Base-by-base conservation (phyloP, 129 eudicot species). In the Calendula officinalis region DNA sequence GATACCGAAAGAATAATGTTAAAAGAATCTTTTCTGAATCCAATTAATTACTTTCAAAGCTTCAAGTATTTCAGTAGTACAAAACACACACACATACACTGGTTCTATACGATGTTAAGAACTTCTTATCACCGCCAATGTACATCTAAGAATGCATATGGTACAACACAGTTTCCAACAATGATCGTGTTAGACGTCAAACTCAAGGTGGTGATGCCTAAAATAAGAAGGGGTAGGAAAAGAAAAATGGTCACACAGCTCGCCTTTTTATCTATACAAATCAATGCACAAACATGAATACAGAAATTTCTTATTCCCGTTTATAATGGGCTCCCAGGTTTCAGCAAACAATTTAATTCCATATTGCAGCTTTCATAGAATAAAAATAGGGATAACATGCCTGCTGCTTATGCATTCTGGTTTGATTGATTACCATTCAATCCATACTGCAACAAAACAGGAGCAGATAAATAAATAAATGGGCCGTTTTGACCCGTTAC, bases 371-470 rank as follows among this genome's bases (percentile, higher is more conserved):
- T 27, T 67, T 67, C 36, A 44, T 32, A 2, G 54, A 54, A 67
- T 4, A 41, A 54, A 13, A 8, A n/a, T 43, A 42, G 14, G 39
- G 66, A 34, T 69, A 34, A 27, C 30, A 22, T 2, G 30, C 30
- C 30, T 22, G 30, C 30, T 22, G 30, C 30, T 22, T 22, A 66
- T 5, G 74, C 53, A 46, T 70, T 77, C 52, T 51, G 80, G 52
- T 58, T 68, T 33, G 46, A 71, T 62, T 52, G 67, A 60, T 48
- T 71, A 64, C 82, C 80, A 45, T 61, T 69, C 69, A 86, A 68
- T 61, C 90, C 95, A 67, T 86, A 86, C 95, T 86, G 83, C 83
- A 83, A n/a, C 30, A 22, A 22, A 22, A 22, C 17, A 32, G 12
- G 33, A 73, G 15, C 42, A 52, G 52, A 60, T 22, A 22, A 22